Conservation (phyloP, 139 green algal genomes). For the Chlamydomonas schloesseri region DNA sequence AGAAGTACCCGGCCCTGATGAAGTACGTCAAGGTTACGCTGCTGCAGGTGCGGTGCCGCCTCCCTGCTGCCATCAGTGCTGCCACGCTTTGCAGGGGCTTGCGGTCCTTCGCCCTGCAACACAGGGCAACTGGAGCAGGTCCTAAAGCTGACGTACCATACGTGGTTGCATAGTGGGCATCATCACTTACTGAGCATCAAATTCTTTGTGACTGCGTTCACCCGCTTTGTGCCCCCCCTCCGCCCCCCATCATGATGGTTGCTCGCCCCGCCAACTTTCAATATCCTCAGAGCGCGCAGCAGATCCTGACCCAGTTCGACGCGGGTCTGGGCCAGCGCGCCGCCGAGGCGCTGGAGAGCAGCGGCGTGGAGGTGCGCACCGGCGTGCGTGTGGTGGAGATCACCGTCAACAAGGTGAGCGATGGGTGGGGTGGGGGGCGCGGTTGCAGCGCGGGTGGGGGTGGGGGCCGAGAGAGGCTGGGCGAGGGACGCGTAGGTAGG, state of each 20-base stretch:
- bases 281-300: constrained; percentile 48
- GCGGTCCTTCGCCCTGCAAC: no score
- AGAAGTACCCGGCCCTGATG: constrained; percentile 78
- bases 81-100: no score
- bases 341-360: constrained; percentile 57
- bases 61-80: no score
- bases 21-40: constrained; percentile 63
- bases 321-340: constrained; percentile 57
- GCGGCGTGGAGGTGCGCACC: constrained; percentile 63
- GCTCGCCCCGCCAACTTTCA: no score
- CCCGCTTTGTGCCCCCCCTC: neutral
- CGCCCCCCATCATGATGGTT: no score
- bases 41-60: constrained; percentile 55
- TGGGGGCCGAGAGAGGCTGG: neutral
- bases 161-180: no score
- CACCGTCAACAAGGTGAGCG: constrained; percentile 13
- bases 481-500: neutral
- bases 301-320: constrained; percentile 75
- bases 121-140: no score
- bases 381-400: constrained; percentile 65
- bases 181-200: no score
- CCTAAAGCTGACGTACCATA: no score
- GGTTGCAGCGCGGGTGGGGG: neutral
- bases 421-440: neutral
- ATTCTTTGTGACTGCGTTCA: no score